Evolutionary conservation across 2,329 filamentous ascomycete genomes (phyloP).

Genomic region (Aaosphaeria pasadenensis): DNA sequence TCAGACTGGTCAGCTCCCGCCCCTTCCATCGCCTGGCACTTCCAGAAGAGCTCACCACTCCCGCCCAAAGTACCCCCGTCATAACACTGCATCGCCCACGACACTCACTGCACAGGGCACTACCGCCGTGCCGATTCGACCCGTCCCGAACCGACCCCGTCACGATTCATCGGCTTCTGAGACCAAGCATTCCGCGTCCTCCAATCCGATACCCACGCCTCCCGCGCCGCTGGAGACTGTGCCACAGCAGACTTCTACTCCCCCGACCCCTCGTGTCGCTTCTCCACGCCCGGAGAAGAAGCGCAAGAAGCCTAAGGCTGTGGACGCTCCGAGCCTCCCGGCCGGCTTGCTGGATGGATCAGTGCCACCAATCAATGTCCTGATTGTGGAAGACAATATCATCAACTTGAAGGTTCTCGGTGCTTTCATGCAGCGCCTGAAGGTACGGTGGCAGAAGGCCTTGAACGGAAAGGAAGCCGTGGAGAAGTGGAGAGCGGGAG

Average conservation of each 20-base stretch:
- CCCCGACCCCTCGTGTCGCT: slow-evolving; percentile 48
- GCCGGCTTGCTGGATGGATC: slow-evolving; percentile 68
- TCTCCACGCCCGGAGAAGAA: slow-evolving; percentile 52
- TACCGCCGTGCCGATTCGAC: slow-evolving; percentile 37
- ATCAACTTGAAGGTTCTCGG: slow-evolving; percentile 94
- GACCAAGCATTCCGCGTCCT: slow-evolving; percentile 39
- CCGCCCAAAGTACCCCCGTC: slow-evolving; percentile 62
- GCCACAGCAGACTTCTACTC: slow-evolving; percentile 40
- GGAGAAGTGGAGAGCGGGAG: slow-evolving; percentile 85
- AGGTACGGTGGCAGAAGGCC: slow-evolving; percentile 95
- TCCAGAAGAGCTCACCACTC: slow-evolving; percentile 58
- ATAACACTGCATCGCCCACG: slow-evolving; percentile 80
- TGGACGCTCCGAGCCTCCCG: slow-evolving; percentile 43
- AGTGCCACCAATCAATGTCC: slow-evolving; percentile 92
- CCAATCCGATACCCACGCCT: slow-evolving; percentile 55
- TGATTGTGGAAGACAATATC: slow-evolving; percentile 98
- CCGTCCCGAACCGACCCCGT: slow-evolving; percentile 29
- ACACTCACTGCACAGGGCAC: slow-evolving; percentile 47
- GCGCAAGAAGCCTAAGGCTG: slow-evolving; percentile 42
- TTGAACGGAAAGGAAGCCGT: slow-evolving; percentile 94
- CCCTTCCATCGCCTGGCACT: slow-evolving; percentile 79
- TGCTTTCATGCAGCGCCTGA: slow-evolving; percentile 91
- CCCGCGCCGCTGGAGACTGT: slow-evolving; percentile 45
- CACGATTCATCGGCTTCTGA: slow-evolving; percentile 43
- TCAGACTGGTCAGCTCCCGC: slow-evolving; percentile 73